These are phyloP conservation scores for Syncephalis plumigaleata DNA, from an alignment of 371 early-diverging fungal species.

Conservation along the genomic window DNA sequence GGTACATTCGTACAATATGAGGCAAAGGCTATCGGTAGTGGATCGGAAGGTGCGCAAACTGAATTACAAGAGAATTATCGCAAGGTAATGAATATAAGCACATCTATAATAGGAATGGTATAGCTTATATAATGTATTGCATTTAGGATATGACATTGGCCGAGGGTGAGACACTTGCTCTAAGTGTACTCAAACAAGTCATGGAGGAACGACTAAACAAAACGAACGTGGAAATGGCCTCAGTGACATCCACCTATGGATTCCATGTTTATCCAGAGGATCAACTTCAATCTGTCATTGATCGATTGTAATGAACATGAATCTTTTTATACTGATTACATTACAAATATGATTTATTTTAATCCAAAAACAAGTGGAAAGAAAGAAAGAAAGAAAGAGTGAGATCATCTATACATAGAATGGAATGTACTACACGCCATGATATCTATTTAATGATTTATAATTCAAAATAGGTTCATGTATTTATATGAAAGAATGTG, in stretches of 20 bases:
- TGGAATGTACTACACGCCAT: no score
- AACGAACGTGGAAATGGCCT: slow-evolving; percentile 90
- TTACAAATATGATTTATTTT: no score
- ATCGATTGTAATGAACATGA: no score
- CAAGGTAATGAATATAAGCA: slow-evolving; percentile 20
- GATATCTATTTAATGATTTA: no score
- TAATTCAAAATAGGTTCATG: no score
- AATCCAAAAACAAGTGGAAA: no score
- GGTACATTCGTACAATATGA: slow-evolving; percentile 87
- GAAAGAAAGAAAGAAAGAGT: no score
- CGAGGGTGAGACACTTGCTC: slow-evolving; percentile 77
- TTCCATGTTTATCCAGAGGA: no score
- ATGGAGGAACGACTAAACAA: slow-evolving; percentile 99
- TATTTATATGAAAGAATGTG: no score
- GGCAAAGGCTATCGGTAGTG: slow-evolving; percentile 97
- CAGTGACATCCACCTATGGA: slow-evolving; percentile 7
- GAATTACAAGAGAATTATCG: slow-evolving; percentile 94
- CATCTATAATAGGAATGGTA: slow-evolving; percentile 2
- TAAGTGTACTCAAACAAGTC: slow-evolving; percentile 96
- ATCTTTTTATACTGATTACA: no score
- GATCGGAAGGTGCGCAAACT: slow-evolving; percentile 96
- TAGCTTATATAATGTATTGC: neutral
- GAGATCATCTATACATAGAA: no score
- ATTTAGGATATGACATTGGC: slow-evolving; percentile 56
- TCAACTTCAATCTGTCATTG: no score